Conservation (phyloP, 768 basidiomycete genomes). For the Hygrocybe punicea region DNA sequence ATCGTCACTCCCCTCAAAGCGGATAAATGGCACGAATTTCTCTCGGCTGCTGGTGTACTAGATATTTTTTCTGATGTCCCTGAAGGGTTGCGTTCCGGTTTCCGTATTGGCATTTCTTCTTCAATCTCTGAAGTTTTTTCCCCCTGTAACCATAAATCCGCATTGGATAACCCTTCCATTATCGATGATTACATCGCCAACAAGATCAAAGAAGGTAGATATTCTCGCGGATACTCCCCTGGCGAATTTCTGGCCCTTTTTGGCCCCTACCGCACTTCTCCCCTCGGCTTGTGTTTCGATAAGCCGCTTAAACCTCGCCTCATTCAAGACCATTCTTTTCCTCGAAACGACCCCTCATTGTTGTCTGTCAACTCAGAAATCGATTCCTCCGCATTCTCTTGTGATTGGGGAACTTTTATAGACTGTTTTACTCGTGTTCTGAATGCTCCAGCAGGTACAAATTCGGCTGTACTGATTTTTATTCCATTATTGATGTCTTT, state of each 20-base stretch:
- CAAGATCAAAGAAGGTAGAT: neutral
- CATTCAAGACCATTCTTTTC: neutral
- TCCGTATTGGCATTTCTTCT: conserved; percentile 8
- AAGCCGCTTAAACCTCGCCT: conserved; percentile 14
- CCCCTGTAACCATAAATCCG: conserved; percentile 13
- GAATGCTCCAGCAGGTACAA: too few species aligned
- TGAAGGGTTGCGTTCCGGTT: conserved; percentile 15
- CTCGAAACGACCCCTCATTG: neutral
- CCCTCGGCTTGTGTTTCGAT: neutral
- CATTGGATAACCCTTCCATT: conserved; percentile 17
- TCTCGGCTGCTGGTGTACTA: neutral
- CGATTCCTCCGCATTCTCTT: conserved; percentile 14
- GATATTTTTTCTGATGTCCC: conserved; percentile 17
- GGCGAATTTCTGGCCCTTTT: neutral
- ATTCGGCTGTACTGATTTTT: too few species aligned
- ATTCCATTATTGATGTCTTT: too few species aligned
- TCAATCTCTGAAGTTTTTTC: neutral
- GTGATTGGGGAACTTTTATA: neutral
- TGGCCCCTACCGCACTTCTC: neutral
- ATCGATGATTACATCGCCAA: neutral
- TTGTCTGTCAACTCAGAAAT: neutral
- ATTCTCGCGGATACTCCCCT: neutral
- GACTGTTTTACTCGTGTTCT: neutral
- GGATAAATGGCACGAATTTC: conserved; percentile 11
- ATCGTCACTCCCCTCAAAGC: conserved; percentile 19